Evolutionary conservation across 768 basidiomycete species (phyloP).

Genomic region (Boletales sp.): DNA sequence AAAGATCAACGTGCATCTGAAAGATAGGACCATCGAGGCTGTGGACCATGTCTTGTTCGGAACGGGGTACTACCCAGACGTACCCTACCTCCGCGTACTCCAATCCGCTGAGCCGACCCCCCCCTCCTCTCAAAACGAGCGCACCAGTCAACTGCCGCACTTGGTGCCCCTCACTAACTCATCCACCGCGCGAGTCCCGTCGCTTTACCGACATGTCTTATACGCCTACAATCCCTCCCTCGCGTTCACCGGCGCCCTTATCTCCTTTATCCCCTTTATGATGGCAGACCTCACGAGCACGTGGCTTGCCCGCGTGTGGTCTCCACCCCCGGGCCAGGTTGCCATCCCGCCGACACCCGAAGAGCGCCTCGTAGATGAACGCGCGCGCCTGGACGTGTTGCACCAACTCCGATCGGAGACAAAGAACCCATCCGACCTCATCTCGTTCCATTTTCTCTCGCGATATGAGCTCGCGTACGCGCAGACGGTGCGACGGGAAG

Average conservation of each 20-base stretch:
- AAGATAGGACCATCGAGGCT: conserved; percentile 35
- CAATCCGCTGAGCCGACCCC: not conserved
- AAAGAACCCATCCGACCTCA: conserved; percentile 24
- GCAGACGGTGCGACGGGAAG: conserved; percentile 11
- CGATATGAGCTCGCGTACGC: conserved; percentile 23
- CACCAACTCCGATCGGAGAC: conserved; percentile 15
- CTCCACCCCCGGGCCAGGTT: conserved; percentile 12
- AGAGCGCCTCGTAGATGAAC: conserved; percentile 37
- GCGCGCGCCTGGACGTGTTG: conserved; percentile 28
- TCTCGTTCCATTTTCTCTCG: conserved; percentile 25
- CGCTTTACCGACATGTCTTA: conserved; percentile 42
- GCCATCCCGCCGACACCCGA: conserved; percentile 33
- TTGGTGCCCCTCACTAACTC: conserved; percentile 29
- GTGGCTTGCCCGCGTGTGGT: conserved; percentile 46
- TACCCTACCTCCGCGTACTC: conserved; percentile 38
- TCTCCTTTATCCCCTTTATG: conserved; percentile 46
- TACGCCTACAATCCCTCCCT: conserved; percentile 46
- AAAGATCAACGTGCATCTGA: conserved; percentile 34
- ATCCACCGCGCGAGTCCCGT: conserved; percentile 37
- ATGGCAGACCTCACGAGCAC: conserved; percentile 48
- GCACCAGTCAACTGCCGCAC: not conserved
- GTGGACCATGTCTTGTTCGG: conserved; percentile 44
- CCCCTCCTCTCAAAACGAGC: no score
- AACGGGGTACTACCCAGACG: conserved; percentile 44
- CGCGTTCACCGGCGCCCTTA: conserved; percentile 42